Evolutionary conservation across 345 rosid genomes (phyloP).

Genomic region (Lagerstroemia speciosa): DNA sequence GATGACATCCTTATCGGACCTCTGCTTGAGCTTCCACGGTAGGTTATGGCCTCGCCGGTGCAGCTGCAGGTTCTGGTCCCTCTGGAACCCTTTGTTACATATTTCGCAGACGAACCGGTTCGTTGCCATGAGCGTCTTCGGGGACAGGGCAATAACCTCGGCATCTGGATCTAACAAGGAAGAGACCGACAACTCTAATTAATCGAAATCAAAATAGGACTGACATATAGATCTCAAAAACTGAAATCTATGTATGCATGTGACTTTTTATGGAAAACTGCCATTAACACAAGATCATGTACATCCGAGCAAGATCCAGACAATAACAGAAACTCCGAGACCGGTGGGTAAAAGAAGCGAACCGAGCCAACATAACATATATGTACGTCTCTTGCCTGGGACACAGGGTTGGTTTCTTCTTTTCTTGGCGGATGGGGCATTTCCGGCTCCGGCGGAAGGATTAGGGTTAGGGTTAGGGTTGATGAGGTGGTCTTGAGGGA

Average conservation of each 20-base stretch:
- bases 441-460: background rate
- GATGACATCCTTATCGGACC: constrained; percentile 8
- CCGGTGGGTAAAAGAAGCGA: too few relatives aligned
- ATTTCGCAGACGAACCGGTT: constrained; percentile 13
- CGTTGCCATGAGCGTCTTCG: constrained; percentile 11
- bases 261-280: too few relatives aligned
- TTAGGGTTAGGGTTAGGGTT: constrained; percentile 8
- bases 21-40: constrained; percentile 13
- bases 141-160: constrained; percentile 10
- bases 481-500: background rate
- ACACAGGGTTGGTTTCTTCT: constrained; percentile 7
- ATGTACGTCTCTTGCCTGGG: constrained; percentile 4
- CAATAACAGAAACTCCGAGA: too few relatives aligned
- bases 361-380: too few relatives aligned
- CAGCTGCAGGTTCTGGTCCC: constrained; percentile 14
- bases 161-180: constrained; percentile 11
- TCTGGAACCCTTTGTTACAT: constrained; percentile 14
- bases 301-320: background rate
- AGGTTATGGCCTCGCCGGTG: constrained; percentile 14
- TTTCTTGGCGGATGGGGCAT: constrained; percentile 2
- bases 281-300: too few relatives aligned
- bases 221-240: background rate
- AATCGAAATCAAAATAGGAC: background rate
- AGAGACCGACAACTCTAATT: background rate
- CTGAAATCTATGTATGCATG: too few relatives aligned